A percentile compares a stretch with the other conserved stretches of the same genome.
Evolutionary conservation across 1,284 basidiomycete species (phyloP).

Genomic region (Cryptococcus maquisensis): DNA sequence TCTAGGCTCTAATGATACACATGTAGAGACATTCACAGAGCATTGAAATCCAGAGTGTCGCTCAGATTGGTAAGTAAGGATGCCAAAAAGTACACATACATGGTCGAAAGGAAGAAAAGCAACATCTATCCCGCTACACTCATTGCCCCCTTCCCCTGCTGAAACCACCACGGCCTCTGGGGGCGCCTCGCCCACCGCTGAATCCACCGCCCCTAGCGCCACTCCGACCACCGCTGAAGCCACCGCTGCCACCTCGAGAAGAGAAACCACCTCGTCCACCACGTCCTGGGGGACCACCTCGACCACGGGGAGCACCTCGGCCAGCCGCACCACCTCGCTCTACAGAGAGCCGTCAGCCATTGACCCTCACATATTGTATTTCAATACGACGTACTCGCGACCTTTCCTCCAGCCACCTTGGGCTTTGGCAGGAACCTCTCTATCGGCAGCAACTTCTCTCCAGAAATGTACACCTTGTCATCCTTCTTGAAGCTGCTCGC

Average conservation of each 20-base stretch:
- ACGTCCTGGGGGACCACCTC: slow-evolving; percentile 42
- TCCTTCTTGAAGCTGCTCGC: slow-evolving; percentile 94
- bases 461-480: slow-evolving; percentile 95
- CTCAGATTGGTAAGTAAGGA: no score
- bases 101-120: neutral
- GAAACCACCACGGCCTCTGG: slow-evolving; percentile 6
- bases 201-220: slow-evolving; percentile 32
- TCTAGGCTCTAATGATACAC: neutral
- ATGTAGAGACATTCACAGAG: neutral
- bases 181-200: slow-evolving; percentile 17
- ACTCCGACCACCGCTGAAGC: slow-evolving; percentile 40
- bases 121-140: neutral
- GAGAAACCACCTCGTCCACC: slow-evolving; percentile 46
- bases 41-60: no score
- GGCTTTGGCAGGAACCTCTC: slow-evolving; percentile 98
- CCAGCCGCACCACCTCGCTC: slow-evolving; percentile 34
- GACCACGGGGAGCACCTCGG: slow-evolving; percentile 33
- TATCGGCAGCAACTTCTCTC: slow-evolving; percentile 93
- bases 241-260: slow-evolving; percentile 51
- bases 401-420: slow-evolving; percentile 65
- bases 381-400: slow-evolving; percentile 52
- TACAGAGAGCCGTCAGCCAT: slow-evolving; percentile 4
- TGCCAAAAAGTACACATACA: slow-evolving; percentile 2
- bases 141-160: slow-evolving; percentile 12
- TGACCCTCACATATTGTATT: neutral